Conservation (phyloP, 331 rosid species). For the Quercus tomentella region DNA sequence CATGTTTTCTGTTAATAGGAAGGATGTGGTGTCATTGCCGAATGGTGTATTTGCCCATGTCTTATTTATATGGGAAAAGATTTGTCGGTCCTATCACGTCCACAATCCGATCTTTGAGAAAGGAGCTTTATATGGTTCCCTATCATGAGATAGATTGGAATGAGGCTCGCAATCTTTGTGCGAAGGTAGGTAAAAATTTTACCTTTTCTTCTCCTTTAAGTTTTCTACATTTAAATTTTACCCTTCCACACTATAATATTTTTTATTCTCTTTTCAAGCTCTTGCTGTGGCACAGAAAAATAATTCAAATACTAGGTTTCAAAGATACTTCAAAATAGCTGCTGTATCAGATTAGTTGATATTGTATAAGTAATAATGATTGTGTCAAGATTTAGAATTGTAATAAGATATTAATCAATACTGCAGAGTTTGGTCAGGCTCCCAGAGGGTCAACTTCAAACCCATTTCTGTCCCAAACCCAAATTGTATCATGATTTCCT, state of each 20-base stretch:
- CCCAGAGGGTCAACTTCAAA: no score
- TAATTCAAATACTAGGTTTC: no score
- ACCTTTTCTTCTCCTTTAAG: not conserved
- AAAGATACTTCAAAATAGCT: not conserved
- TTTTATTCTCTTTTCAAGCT: not conserved
- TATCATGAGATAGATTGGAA: slow-evolving; percentile 84
- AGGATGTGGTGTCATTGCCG: slow-evolving; percentile 99
- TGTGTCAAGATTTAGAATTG: no score
- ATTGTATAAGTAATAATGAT: not conserved
- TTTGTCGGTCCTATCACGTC: slow-evolving; percentile 81
- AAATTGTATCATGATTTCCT: no score
- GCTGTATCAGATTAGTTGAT: not conserved
- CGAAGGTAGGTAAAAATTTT: slow-evolving; percentile 64
- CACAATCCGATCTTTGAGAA: slow-evolving; percentile 57
- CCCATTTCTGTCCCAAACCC: no score
- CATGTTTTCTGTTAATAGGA: slow-evolving; percentile 46
- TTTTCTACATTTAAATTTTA: not conserved
- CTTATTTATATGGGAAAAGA: slow-evolving; percentile 83
- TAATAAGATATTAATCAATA: no score
- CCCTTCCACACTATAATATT: not conserved
- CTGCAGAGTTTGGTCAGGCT: no score
- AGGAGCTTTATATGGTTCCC: slow-evolving; percentile 61
- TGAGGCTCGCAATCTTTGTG: slow-evolving; percentile 65
- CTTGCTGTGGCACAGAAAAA: not conserved
- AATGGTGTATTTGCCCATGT: slow-evolving; percentile 95